Evolutionary conservation across 1,284 basidiomycete species (phyloP), one percentile per base, ranked within the genome.

Genomic region (Fomitopsis pinicola): DNA sequence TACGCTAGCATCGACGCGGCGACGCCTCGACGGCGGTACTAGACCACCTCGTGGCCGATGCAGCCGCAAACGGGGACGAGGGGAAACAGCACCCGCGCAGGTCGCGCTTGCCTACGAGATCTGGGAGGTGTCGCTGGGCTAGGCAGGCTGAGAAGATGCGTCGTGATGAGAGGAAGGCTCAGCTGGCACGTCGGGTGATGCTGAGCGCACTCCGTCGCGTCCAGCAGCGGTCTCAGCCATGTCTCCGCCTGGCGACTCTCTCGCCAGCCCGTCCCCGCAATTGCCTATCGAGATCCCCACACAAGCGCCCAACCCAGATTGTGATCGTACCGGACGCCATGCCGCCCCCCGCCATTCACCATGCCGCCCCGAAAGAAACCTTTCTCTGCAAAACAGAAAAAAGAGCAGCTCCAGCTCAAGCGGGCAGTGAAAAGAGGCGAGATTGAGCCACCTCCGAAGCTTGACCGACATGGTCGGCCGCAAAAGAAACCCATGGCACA

Each of bases 341-440:
- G 7, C 14, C 40, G 19, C 19, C 55, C 55, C 30, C 40, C 52
- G 30, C 22, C 36, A 4, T 28, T 38, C 44, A 63, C 55, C 44
- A 87, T 83, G 81, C 78, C 80, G 56, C 81, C 87, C 45, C 77
- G 77, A 60, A 85, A 54, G 36, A 54, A 83, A 69, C 82, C 84
- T 17, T 79, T 77, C 40, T 92, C 90, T 0, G 80, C 78, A 48
- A 92, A 88, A 65, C 80, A 90, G 72, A 88, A 86, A 68, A 92
- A 88, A 67, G 84, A 82, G 7, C 82, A 90, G 64, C 79, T 87
- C 5, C 85, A 89, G 70, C 79, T 85, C 62, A 91, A 89, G 68
- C 87, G 92, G n/a, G 92, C 92, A 0, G 76, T 88, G 38, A 95
- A 95, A 72, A 86, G 92, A 40, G 92, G 91, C 19, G 90, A 93